phyloP scores from a whole-genome alignment of 2,329 filamentous ascomycete species.

The Fusarium duplospermum region DNA sequence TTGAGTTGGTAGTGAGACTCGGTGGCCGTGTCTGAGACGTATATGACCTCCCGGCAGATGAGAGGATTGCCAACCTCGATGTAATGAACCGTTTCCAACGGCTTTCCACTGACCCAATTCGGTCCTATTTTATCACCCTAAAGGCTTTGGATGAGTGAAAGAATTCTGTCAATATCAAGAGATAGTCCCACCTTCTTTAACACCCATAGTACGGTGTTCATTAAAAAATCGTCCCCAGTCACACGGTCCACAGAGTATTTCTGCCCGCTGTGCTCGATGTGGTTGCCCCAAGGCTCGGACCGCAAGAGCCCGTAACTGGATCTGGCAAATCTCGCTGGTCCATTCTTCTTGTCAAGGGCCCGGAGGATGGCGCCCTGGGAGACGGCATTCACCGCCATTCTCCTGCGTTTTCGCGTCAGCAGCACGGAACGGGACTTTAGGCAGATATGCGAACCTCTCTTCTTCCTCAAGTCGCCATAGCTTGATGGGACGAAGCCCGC shows the following conservation, averaged over 20 bases:
- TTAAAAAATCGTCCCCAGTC: neutral
- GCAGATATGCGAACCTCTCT: neutral
- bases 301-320: neutral
- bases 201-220: neutral
- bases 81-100: neutral
- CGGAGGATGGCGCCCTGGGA: constrained; percentile 2
- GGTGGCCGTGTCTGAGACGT: neutral
- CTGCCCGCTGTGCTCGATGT: neutral
- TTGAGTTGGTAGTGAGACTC: neutral
- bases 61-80: neutral
- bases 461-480: neutral
- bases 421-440: neutral
- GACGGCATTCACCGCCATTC: neutral
- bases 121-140: neutral
- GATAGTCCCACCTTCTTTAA: neutral
- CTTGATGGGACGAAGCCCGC: neutral
- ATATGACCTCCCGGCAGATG: neutral
- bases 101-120: neutral
- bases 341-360: neutral
- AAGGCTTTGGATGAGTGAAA: rapidly evolving
- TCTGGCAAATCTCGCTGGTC: neutral
- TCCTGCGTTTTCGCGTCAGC: neutral
- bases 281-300: neutral
- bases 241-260: neutral
- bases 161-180: rapidly evolving